Conservation (phyloP, 352 stramenopile species). For the Globisporangium cederbergense region DNA sequence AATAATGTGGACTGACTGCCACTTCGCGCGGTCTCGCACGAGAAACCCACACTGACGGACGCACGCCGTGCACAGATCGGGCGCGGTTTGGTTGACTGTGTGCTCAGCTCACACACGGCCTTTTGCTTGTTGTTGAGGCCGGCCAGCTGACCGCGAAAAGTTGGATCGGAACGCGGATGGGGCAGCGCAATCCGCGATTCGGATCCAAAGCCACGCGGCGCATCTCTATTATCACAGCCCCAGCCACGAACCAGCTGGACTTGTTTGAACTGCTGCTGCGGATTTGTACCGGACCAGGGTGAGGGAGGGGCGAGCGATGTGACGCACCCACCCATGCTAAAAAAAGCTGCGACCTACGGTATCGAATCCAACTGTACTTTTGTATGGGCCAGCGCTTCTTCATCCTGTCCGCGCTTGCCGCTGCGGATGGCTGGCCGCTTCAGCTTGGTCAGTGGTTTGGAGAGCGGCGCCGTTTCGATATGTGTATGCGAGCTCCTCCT, state of each 20-base stretch:
- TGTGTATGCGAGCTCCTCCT: background rate
- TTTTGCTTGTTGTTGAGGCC: background rate
- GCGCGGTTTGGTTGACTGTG: background rate
- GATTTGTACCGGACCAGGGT: background rate
- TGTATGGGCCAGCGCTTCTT: background rate
- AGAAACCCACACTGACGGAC: slow-evolving; percentile 6
- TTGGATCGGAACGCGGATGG: slow-evolving; percentile 4
- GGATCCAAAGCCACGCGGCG: slow-evolving; percentile 4
- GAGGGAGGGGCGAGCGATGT: background rate
- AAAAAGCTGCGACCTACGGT: slow-evolving; percentile 4
- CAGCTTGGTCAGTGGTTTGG: background rate
- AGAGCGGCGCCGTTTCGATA: background rate
- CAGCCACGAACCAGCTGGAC: background rate
- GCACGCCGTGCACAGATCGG: slow-evolving; percentile 10
- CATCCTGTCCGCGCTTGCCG: background rate
- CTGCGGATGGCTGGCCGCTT: background rate
- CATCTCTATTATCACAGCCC: background rate
- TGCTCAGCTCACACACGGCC: background rate
- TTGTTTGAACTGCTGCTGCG: background rate
- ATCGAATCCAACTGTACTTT: background rate
- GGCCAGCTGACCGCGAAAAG: slow-evolving; percentile 3
- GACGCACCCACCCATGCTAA: slow-evolving; percentile 3
- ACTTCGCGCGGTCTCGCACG: background rate
- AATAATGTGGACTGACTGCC: slow-evolving; percentile 5
- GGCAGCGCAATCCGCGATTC: background rate